Evolutionary conservation across 164 flowering plant genomes (phyloP).

Genomic region (Amborella trichopoda): DNA sequence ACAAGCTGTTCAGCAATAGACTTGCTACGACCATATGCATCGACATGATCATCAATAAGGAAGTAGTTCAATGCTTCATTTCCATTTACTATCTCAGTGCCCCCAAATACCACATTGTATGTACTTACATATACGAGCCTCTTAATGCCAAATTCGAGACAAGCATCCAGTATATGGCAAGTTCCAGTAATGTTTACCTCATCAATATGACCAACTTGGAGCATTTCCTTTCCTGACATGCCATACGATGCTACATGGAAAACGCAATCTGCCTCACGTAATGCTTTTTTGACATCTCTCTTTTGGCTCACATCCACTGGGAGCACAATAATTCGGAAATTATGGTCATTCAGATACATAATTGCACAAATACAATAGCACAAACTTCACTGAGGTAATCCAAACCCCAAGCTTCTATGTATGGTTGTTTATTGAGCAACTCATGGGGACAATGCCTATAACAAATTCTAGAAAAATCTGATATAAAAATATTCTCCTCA

Average conservation of each 20-base stretch:
- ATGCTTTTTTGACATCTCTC: constrained; percentile 62
- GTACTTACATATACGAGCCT: constrained; percentile 92
- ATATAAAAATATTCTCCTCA: too few relatives aligned
- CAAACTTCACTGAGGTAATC: too few relatives aligned
- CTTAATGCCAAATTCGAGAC: constrained; percentile 46
- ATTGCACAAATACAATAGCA: background rate
- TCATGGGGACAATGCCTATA: too few relatives aligned
- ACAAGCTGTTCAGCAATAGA: constrained; percentile 88
- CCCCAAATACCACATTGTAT: constrained; percentile 81
- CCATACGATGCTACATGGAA: constrained; percentile 92
- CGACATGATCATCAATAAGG: constrained; percentile 67
- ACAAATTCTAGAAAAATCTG: too few relatives aligned
- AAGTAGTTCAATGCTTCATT: constrained; percentile 69
- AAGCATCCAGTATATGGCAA: constrained; percentile 63
- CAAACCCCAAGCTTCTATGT: too few relatives aligned
- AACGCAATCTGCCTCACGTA: constrained; percentile 78
- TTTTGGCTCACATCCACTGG: constrained; percentile 54
- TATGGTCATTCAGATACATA: background rate
- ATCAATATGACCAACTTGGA: constrained; percentile 72
- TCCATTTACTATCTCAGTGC: constrained; percentile 74
- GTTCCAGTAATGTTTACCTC: constrained; percentile 81
- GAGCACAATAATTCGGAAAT: constrained; percentile 2
- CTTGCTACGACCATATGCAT: constrained; percentile 75
- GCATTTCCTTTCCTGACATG: constrained; percentile 97
- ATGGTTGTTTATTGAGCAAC: too few relatives aligned